A percentile compares a stretch with the other conserved stretches of the same genome.
Evolutionary conservation across 164 flowering plant genomes (phyloP).

Genomic region (Akebia trifoliata): DNA sequence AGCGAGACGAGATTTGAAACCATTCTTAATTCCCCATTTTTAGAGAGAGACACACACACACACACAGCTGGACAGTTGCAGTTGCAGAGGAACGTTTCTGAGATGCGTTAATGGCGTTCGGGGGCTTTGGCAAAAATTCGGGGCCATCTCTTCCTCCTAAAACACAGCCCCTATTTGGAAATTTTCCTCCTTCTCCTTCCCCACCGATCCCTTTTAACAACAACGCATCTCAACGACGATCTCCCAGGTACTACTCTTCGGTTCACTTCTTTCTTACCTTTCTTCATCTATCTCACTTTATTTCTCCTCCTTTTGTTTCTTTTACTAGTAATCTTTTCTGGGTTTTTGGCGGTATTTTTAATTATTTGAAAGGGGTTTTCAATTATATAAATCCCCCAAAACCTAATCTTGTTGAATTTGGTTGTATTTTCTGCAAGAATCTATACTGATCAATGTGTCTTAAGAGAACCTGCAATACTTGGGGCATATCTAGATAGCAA

Average conservation of each 20-base stretch:
- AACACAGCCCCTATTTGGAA: conserved; percentile 21
- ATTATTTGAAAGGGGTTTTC: neutral
- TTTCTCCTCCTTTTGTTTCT: no score
- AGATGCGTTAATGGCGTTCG: conserved; percentile 21
- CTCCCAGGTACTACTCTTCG: conserved; percentile 5
- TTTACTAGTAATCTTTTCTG: no score
- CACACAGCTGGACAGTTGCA: no score
- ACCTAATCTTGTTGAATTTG: conserved; percentile 2
- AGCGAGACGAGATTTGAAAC: no score
- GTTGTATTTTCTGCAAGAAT: neutral
- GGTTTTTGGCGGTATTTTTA: neutral
- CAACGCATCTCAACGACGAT: neutral
- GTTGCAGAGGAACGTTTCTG: neutral
- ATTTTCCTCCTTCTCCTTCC: conserved; percentile 2
- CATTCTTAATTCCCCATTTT: neutral
- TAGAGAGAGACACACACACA: neutral
- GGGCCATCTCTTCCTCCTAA: conserved; percentile 30
- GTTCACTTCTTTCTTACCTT: neutral
- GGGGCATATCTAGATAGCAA: neutral
- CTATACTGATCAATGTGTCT: neutral
- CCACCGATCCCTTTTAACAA: neutral
- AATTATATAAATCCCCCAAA: neutral
- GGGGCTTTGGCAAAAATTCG: conserved; percentile 32
- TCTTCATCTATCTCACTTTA: neutral
- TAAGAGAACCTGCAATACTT: neutral